A percentile compares a stretch with the other conserved stretches of the same genome.
Evolutionary conservation across 371 early-diverging fungal genomes (phyloP).

Genomic region (Mucor indicus): DNA sequence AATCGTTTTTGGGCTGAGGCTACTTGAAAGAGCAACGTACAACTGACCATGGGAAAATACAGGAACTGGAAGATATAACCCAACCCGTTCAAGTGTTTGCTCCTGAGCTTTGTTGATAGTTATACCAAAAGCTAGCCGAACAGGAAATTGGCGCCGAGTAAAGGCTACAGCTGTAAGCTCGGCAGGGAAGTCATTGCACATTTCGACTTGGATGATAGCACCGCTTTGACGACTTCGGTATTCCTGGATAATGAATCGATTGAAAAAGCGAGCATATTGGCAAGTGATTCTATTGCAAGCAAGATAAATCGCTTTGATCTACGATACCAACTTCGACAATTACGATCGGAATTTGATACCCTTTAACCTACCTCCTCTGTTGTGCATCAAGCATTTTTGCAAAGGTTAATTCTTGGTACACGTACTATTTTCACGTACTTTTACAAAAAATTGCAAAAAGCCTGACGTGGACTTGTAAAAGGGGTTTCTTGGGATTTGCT

Average conservation of each 20-base stretch:
- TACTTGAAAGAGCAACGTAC: conserved; percentile 10
- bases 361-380: conserved; percentile 14
- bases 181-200: conserved; percentile 4
- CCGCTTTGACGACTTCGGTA: conserved; percentile 1
- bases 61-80: conserved; percentile 16
- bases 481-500: no score
- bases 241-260: conserved; percentile 6
- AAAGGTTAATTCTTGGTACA: no score
- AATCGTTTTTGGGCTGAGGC: no score
- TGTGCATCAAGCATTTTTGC: conserved; percentile 14
- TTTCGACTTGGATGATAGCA: conserved; percentile 6
- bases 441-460: no score
- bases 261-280: conserved; percentile 4
- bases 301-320: conserved; percentile 12
- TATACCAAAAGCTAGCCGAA: conserved; percentile 26
- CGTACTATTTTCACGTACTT: no score
- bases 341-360: conserved; percentile 16
- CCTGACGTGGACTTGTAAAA: no score
- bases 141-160: conserved; percentile 25
- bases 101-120: conserved; percentile 34
- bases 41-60: conserved; percentile 8
- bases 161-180: no score
- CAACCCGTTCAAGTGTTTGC: conserved; percentile 17
- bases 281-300: conserved; percentile 7
- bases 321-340: conserved; percentile 14